Evolutionary conservation across 1,284 basidiomycete genomes (phyloP).

Genomic region (Takashimella koratensis): DNA sequence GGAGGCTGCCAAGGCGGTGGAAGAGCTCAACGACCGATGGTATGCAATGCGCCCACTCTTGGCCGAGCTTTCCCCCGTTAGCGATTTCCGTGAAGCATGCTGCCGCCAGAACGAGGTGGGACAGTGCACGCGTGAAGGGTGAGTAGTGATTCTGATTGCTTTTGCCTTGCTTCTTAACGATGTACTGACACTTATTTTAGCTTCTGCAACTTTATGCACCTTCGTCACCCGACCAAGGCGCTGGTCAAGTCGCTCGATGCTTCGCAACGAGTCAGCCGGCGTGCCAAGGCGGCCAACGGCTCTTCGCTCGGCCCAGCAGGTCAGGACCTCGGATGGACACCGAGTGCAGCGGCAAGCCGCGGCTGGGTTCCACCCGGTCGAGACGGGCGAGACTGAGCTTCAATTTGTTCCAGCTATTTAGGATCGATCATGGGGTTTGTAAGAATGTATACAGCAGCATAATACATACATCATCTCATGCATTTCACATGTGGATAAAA

Average conservation of each 20-base stretch:
- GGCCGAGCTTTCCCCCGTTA: conserved; percentile 96
- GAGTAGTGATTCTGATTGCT: too few relatives aligned
- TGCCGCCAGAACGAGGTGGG: conserved; percentile 98
- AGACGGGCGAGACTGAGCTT: not conserved
- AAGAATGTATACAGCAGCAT: too few relatives aligned
- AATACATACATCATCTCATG: not conserved
- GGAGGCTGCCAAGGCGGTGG: conserved; percentile 89
- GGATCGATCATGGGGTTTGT: too few relatives aligned
- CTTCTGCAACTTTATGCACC: conserved; percentile 98
- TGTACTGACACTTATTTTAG: too few relatives aligned
- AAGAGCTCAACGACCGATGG: conserved; percentile 93
- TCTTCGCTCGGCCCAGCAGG: conserved; percentile 12
- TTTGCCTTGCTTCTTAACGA: too few relatives aligned
- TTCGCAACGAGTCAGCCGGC: conserved; percentile 78
- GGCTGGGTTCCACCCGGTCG: not conserved
- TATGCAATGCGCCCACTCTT: conserved; percentile 96
- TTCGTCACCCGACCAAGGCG: conserved; percentile 77
- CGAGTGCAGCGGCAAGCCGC: conserved; percentile 15
- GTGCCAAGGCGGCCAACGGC: conserved; percentile 42
- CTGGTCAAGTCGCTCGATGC: conserved; percentile 72
- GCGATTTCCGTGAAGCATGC: conserved; percentile 98
- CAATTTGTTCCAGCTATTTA: too few relatives aligned
- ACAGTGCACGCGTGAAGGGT: conserved; percentile 88
- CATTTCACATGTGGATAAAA: not conserved
- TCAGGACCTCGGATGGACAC: conserved; percentile 41